A percentile compares a stretch with the other conserved stretches of the same genome.
Conservation (phyloP, 1,284 basidiomycete genomes). For the Laetiporus sulphureus region DNA sequence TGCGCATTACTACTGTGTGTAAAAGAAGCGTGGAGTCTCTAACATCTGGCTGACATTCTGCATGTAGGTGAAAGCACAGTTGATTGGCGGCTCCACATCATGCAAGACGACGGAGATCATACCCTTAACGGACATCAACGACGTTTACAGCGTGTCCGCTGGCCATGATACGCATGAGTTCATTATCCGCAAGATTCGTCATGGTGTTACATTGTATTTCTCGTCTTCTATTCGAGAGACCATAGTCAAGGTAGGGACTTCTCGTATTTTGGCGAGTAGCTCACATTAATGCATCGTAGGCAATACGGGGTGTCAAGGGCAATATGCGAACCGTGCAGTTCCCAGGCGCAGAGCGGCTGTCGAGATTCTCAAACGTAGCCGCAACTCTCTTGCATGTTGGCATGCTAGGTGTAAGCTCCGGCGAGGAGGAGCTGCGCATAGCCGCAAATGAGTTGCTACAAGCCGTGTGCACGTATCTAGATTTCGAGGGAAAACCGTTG, state of each 20-base stretch:
- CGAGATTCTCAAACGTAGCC: slow-evolving; percentile 76
- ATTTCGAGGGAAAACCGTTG: slow-evolving; percentile 65
- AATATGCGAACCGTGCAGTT: slow-evolving; percentile 52
- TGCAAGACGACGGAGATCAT: slow-evolving; percentile 79
- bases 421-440: slow-evolving; percentile 68
- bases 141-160: slow-evolving; percentile 75
- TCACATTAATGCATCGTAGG: slow-evolving; percentile 29
- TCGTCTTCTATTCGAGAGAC: slow-evolving; percentile 60
- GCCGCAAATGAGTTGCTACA: slow-evolving; percentile 76
- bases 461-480: slow-evolving; percentile 72
- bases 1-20: slow-evolving; percentile 63
- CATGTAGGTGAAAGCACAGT: slow-evolving; percentile 52
- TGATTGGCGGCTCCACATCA: slow-evolving; percentile 53
- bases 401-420: slow-evolving; percentile 67
- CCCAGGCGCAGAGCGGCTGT: slow-evolving; percentile 59
- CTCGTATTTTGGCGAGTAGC: background rate
- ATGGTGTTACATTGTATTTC: slow-evolving; percentile 65
- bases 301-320: slow-evolving; percentile 65
- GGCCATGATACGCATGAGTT: slow-evolving; percentile 75
- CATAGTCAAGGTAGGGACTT: slow-evolving; percentile 63
- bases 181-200: slow-evolving; percentile 67
- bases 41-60: background rate
- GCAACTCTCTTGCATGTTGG: slow-evolving; percentile 80
- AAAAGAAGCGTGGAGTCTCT: too few relatives aligned
- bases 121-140: slow-evolving; percentile 73